A percentile compares a stretch with the other conserved stretches of the same genome.
These are phyloP conservation scores for Passalora sequoiae DNA, from an alignment of 2,329 filamentous ascomycete genomes.

Conservation along the genomic window DNA sequence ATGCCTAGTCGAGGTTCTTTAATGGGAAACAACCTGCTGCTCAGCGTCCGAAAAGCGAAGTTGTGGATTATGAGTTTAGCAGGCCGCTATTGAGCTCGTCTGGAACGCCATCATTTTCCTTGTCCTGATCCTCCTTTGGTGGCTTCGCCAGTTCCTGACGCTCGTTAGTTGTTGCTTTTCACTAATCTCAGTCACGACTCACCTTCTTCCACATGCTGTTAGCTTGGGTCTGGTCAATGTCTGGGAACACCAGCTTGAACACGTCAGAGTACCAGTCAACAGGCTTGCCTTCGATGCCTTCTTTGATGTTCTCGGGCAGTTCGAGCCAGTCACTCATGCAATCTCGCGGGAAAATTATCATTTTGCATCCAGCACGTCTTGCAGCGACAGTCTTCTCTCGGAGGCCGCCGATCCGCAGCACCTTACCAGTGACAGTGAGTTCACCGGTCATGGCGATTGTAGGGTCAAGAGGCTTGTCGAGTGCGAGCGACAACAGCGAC, in stretches of 20 bases:
- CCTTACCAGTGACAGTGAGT: slow-evolving; percentile 93
- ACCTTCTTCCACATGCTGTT: slow-evolving; percentile 68
- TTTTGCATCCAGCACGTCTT: slow-evolving; percentile 83
- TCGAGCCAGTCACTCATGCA: slow-evolving; percentile 97
- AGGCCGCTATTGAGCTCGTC: slow-evolving; percentile 5
- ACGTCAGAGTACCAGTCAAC: slow-evolving; percentile 93
- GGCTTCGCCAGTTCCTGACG: slow-evolving; percentile 56
- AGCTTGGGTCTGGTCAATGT: slow-evolving; percentile 66
- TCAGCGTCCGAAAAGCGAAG: too few species aligned
- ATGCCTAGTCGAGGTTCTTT: background rate
- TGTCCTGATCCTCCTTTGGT: slow-evolving; percentile 45
- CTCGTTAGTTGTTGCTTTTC: too few species aligned
- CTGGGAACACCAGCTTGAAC: slow-evolving; percentile 83
- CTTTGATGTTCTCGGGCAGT: slow-evolving; percentile 97
- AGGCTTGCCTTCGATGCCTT: slow-evolving; percentile 85
- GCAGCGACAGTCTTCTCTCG: slow-evolving; percentile 97
- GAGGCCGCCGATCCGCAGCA: slow-evolving; percentile 86
- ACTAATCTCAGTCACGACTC: too few species aligned
- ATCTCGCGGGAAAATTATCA: slow-evolving; percentile 89
- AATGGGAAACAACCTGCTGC: background rate
- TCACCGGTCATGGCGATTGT: slow-evolving; percentile 97
- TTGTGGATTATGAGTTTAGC: slow-evolving; percentile 5
- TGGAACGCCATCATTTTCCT: slow-evolving; percentile 24
- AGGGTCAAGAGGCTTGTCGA: slow-evolving; percentile 72
- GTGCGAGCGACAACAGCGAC: slow-evolving; percentile 75